Evolutionary conservation across 2,329 filamentous ascomycete genomes (phyloP), one percentile per base, ranked within the genome.

Genomic region (Xylariaceae sp.): DNA sequence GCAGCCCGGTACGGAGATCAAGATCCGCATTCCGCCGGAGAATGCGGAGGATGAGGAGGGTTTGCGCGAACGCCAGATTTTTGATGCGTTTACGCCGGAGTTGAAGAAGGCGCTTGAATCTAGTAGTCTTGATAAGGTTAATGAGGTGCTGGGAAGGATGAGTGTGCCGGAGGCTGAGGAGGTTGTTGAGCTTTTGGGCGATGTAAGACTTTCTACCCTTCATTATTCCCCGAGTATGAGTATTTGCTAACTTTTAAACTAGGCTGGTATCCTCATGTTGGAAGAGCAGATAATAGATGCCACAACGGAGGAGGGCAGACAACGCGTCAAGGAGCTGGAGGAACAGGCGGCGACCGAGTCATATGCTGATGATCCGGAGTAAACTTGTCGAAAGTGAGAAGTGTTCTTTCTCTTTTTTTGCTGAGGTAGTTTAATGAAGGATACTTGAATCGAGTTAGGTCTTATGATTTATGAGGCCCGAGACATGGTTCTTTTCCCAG

Each of bases 231-330:
- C 2, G 17, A 17, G 53, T 10, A 47, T 45, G 3, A 9, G 41
- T 4, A 18, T 53, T 50, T 53, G 51, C 72, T 75, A 62, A 75
- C 61, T 51, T 49, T 35, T 39, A 55, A 17, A 17, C n/a, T 64
- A 87, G 77, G 91, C 91, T 13, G 90, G 90, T 44, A 93, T 97
- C 79, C 76, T 99, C 65, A 96, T 90, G 72, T 74, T 99, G 54
- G 92, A 97, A 73, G 87, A 96, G 71, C 87, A 95, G 53, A 91
- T 99, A 55, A 95, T 99, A 66, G 94, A 99, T 76, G 90, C 92
- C 1, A 99, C 92, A 51, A 96, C 93, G 2, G 88, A 92, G 71
- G 87, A 94, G 72, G 92, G 92, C 2, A 83, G 88, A 78, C 84
- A 87, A 72, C 86, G 87, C 71, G 80, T 93, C 67, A 88, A 89